Percentiles rank a stretch among this genome's conserved stretches.
phyloP scores from a whole-genome alignment of 805 yeast species.

The Candida chilensis region DNA sequence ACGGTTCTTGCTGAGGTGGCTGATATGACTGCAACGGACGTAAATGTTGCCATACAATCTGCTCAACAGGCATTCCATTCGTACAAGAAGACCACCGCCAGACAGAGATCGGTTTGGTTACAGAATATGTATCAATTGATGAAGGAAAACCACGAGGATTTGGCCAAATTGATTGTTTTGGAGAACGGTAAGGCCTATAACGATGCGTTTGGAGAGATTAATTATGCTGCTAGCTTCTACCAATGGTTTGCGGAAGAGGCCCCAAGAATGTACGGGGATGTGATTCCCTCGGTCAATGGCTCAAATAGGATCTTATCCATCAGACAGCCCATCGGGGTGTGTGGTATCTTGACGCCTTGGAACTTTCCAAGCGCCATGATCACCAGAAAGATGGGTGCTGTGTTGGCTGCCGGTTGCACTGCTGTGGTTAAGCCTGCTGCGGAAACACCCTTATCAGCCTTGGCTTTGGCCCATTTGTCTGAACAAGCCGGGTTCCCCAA shows the following conservation, averaged over 20 bases:
- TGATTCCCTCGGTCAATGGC: slow-evolving; percentile 44
- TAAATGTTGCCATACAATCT: slow-evolving; percentile 40
- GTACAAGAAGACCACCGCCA: slow-evolving; percentile 45
- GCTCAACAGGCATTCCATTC: slow-evolving; percentile 44
- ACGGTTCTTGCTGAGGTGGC: slow-evolving; percentile 45
- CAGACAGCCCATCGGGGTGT: slow-evolving; percentile 75
- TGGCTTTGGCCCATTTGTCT: slow-evolving; percentile 54
- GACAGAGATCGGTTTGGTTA: slow-evolving; percentile 46
- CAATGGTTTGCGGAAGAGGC: slow-evolving; percentile 90
- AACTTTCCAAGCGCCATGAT: slow-evolving; percentile 79
- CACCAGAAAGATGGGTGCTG: slow-evolving; percentile 67
- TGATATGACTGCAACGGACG: slow-evolving; percentile 39
- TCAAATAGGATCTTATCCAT: slow-evolving; percentile 44
- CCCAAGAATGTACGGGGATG: slow-evolving; percentile 60
- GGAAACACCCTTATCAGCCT: slow-evolving; percentile 67
- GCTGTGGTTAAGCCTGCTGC: slow-evolving; percentile 70
- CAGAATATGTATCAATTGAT: slow-evolving; percentile 43
- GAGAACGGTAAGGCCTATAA: slow-evolving; percentile 72
- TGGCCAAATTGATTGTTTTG: slow-evolving; percentile 52
- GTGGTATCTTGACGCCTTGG: slow-evolving; percentile 79
- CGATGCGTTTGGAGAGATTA: slow-evolving; percentile 67
- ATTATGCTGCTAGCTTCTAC: slow-evolving; percentile 64
- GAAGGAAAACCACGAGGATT: slow-evolving; percentile 50
- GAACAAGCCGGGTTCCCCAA: slow-evolving; percentile 63
- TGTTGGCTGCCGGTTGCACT: slow-evolving; percentile 74